phyloP scores from a whole-genome alignment of 768 basidiomycete species.

The Pisolithus marmoratus region DNA sequence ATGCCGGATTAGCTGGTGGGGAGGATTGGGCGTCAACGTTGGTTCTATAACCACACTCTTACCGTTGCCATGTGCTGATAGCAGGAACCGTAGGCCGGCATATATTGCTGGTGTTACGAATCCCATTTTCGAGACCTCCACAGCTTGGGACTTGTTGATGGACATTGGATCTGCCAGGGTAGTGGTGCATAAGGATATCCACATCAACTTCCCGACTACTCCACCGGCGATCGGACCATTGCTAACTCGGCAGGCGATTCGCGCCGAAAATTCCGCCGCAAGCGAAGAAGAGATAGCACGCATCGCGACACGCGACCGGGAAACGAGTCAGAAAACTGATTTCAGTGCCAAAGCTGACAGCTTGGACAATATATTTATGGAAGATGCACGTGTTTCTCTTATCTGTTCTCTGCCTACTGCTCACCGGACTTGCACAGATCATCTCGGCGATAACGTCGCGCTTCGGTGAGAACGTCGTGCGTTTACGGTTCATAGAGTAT shows the following conservation, averaged over 20 bases:
- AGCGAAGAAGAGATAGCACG: slow-evolving; percentile 72
- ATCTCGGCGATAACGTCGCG: slow-evolving; percentile 84
- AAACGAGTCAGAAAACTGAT: slow-evolving; percentile 49
- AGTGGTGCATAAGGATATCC: slow-evolving; percentile 83
- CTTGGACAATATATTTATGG: slow-evolving; percentile 83
- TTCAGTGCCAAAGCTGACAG: slow-evolving; percentile 52
- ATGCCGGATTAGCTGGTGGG: slow-evolving; percentile 82
- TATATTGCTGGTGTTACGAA: slow-evolving; percentile 98
- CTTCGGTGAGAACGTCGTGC: slow-evolving; percentile 84
- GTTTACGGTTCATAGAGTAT: slow-evolving; percentile 88
- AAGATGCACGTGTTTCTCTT: slow-evolving; percentile 61
- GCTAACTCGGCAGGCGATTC: slow-evolving; percentile 53
- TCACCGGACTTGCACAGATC: slow-evolving; percentile 46
- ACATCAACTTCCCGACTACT: slow-evolving; percentile 45
- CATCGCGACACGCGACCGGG: slow-evolving; percentile 42
- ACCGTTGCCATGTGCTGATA: not conserved
- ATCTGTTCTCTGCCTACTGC: not conserved
- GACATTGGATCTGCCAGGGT: slow-evolving; percentile 87
- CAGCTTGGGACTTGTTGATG: slow-evolving; percentile 89
- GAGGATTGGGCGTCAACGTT: slow-evolving; percentile 90
- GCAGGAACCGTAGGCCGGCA: slow-evolving; percentile 52
- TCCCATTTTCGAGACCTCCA: slow-evolving; percentile 86
- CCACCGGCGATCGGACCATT: slow-evolving; percentile 39
- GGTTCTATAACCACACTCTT: slow-evolving; percentile 24
- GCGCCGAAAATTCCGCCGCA: slow-evolving; percentile 54